Evolutionary conservation across 148 eudicot genomes (phyloP).

Genomic region (Camellia lanceoleosa): DNA sequence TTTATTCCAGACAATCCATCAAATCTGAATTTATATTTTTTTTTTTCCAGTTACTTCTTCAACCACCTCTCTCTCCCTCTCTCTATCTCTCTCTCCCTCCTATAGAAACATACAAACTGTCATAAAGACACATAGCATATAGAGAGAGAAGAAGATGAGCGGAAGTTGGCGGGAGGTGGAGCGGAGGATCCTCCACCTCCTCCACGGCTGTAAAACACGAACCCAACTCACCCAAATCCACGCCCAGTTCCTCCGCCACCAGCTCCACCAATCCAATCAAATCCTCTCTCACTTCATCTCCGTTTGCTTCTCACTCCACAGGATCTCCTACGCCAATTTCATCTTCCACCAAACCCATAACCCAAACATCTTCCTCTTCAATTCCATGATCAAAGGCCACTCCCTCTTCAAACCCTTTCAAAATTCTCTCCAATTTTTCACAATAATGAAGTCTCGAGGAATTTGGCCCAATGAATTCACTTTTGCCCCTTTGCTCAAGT

Average conservation of each 20-base stretch:
- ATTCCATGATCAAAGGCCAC: conserved; percentile 66
- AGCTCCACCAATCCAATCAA: too few species aligned
- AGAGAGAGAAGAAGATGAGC: neutral
- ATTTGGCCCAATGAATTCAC: conserved; percentile 70
- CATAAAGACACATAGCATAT: too few species aligned
- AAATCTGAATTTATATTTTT: too few species aligned
- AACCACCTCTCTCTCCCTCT: too few species aligned
- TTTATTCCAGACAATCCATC: too few species aligned
- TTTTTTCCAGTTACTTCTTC: too few species aligned
- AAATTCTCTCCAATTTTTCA: too few species aligned
- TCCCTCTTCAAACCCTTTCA: conserved; percentile 26
- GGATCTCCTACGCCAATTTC: conserved; percentile 42
- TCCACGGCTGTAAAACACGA: conserved; percentile 57
- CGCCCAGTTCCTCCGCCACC: too few species aligned
- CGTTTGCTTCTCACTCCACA: neutral
- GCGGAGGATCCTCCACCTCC: conserved; percentile 64
- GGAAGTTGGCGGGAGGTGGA: conserved; percentile 36
- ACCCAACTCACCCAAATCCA: conserved; percentile 28
- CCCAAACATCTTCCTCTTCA: conserved; percentile 59
- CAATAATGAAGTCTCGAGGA: neutral
- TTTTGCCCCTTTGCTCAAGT: conserved; percentile 65
- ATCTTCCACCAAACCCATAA: conserved; percentile 45
- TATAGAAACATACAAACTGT: too few species aligned
- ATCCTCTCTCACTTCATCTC: too few species aligned
- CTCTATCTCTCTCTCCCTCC: too few species aligned